Evolutionary conservation across 768 basidiomycete genomes (phyloP).

Genomic region (Pulveroboletus ravenelii): DNA sequence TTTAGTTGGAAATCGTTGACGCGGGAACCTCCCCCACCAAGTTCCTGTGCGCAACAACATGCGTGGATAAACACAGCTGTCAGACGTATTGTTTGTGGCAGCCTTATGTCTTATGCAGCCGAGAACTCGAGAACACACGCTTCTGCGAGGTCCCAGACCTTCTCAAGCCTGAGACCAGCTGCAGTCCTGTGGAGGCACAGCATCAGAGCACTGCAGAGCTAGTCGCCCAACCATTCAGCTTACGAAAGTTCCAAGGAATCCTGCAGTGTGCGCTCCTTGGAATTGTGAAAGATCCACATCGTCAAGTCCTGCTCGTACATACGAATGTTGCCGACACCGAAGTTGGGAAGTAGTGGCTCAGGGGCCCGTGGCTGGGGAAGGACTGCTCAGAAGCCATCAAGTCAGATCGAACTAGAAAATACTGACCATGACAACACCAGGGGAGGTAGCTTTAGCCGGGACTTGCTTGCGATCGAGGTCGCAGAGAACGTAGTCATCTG

Average conservation of each 20-base stretch:
- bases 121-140: slow-evolving; percentile 23
- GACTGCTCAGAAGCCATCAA: neutral
- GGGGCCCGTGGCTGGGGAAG: slow-evolving; percentile 24
- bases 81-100: neutral
- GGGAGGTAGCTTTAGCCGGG: slow-evolving; percentile 7
- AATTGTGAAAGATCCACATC: slow-evolving; percentile 30
- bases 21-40: neutral
- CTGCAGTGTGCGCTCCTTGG: slow-evolving; percentile 30
- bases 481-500: slow-evolving; percentile 24
- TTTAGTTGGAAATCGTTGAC: neutral
- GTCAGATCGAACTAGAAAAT: neutral
- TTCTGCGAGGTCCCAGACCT: slow-evolving; percentile 30
- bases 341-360: slow-evolving; percentile 31
- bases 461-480: slow-evolving; percentile 15
- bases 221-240: neutral
- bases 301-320: slow-evolving; percentile 29
- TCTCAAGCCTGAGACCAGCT: slow-evolving; percentile 28
- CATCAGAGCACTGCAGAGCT: slow-evolving; percentile 1
- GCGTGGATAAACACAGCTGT: slow-evolving; percentile 16
- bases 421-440: slow-evolving; percentile 17
- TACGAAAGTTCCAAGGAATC: slow-evolving; percentile 28
- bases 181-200: slow-evolving; percentile 8
- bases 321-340: slow-evolving; percentile 27
- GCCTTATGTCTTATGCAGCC: slow-evolving; percentile 9
- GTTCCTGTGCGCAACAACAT: slow-evolving; percentile 1